Conservation (phyloP, 108 stramenopile species). For the Cylindrotheca closterium region DNA sequence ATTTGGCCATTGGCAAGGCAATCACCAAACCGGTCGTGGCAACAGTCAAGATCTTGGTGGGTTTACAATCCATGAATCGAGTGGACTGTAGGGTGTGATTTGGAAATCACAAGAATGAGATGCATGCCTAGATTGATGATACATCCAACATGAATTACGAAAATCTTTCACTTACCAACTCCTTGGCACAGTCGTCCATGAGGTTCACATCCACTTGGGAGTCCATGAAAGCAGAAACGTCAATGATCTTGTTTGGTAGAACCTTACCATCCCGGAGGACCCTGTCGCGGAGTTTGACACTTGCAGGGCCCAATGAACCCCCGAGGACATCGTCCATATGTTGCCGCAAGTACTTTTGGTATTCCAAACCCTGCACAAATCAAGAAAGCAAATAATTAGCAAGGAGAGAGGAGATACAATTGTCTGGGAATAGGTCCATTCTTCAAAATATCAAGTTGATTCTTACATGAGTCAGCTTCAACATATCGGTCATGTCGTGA, state of each 20-base stretch:
- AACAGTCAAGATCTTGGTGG: constrained; percentile 85
- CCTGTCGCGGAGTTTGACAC: constrained; percentile 79
- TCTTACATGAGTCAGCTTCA: constrained; percentile 54
- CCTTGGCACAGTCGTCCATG: constrained; percentile 87
- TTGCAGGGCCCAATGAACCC: constrained; percentile 31
- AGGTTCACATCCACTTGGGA: constrained; percentile 78
- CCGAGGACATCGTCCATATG: constrained; percentile 54
- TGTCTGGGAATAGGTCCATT: no score
- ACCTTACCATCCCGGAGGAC: constrained; percentile 84
- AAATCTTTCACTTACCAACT: constrained; percentile 27
- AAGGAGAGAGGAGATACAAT: no score
- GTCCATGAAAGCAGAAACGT: constrained; percentile 90
- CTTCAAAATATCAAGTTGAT: no score
- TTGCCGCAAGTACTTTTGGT: constrained; percentile 65
- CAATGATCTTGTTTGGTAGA: constrained; percentile 86
- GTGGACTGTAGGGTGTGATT: constrained; percentile 45
- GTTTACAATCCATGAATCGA: constrained; percentile 59
- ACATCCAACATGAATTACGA: background rate
- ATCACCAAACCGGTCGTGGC: constrained; percentile 88
- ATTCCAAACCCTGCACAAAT: constrained; percentile 46
- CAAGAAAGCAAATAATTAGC: background rate
- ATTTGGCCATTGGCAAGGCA: constrained; percentile 85
- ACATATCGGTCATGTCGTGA: constrained; percentile 69
- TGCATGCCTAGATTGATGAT: no score
- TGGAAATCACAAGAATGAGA: background rate